Base-by-base conservation (phyloP, 345 rosid genomes). In the Draba incana region DNA sequence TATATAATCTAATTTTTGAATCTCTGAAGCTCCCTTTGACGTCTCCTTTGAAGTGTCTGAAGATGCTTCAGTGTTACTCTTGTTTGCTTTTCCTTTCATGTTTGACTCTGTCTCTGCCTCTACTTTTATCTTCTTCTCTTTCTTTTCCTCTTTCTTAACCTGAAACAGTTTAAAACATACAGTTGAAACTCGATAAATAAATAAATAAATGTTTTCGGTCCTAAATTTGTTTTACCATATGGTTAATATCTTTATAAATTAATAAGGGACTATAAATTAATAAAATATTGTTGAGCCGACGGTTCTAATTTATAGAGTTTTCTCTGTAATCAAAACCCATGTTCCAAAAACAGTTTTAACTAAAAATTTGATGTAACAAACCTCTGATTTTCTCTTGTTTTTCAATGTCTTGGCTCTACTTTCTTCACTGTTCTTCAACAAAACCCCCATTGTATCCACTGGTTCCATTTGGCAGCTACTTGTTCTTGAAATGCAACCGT, bases 321-420 rank as follows among this genome's bases (percentile, higher is more conserved):
- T 20, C 20, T 0, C 20, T 20, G 20, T 20, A 20, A 5, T 43
- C 31, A 69, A 38, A 46, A 48, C 6, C 27, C 37, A 33, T 23
- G 28, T 42, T 37, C 45, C 48, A 44, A 42, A 33, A 66, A 51
- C 43, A 45, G 3, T 3, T 50, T 31, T 2, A 7, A 56, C 31
- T 33, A 12, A 47, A 50, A 42, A 6, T 38, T 24, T 62, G 60
- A 68, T 75, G 14, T 15, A n/a, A 43, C 83, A 14, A 44, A 85
- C 86, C 84, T 80, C 78, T 57, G 64, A 33, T 69, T 84, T 82
- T 70, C 85, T 82, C 81, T 81, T 81, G 58, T 53, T 80, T 41
- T 57, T 78, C 55, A 72, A 44, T 50, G 57, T 15, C 16, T 31
- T 33, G 16, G 24, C 57, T 65, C 27, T 62, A 44, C 25, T 71